Conservation (phyloP, 176 grass and related monocot genomes). For the Saccharum officinarum region DNA sequence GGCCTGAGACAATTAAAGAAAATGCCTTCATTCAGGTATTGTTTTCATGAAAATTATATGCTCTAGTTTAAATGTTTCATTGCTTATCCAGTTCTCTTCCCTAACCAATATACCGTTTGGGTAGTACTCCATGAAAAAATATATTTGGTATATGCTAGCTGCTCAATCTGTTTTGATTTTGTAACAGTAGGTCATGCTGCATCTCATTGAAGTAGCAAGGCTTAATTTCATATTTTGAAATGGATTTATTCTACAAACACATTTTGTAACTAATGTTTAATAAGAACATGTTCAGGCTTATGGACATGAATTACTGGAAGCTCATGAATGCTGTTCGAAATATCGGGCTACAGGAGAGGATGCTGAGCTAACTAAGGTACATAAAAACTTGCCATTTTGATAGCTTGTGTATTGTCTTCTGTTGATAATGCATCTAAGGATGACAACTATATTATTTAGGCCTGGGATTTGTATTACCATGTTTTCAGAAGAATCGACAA, state of each 20-base stretch:
- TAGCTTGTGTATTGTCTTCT: slow-evolving; percentile 15
- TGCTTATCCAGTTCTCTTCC: slow-evolving; percentile 5
- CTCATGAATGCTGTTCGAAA: slow-evolving; percentile 87
- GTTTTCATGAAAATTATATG: slow-evolving; percentile 21
- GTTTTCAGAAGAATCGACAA: slow-evolving; percentile 99
- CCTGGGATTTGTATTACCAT: slow-evolving; percentile 99
- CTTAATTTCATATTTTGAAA: neutral
- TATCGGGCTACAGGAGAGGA: slow-evolving; percentile 81
- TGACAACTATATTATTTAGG: slow-evolving; percentile 52
- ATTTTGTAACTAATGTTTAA: slow-evolving; percentile 2
- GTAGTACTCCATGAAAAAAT: slow-evolving; percentile 23
- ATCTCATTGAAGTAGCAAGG: slow-evolving; percentile 19
- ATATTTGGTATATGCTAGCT: slow-evolving; percentile 15
- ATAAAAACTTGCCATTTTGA: slow-evolving; percentile 23
- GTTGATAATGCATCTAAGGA: slow-evolving; percentile 20
- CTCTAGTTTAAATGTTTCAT: neutral
- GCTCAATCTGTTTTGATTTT: slow-evolving; percentile 16
- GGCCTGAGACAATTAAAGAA: slow-evolving; percentile 81
- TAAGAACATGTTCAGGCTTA: slow-evolving; percentile 59
- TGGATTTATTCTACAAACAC: neutral
- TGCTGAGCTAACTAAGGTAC: slow-evolving; percentile 96
- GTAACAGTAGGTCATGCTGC: slow-evolving; percentile 25
- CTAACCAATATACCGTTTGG: neutral
- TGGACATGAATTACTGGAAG: slow-evolving; percentile 92
- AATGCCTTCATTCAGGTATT: slow-evolving; percentile 89